Evolutionary conservation across 371 early-diverging fungal species (phyloP).

Genomic region (Conidiobolus incongruus): DNA sequence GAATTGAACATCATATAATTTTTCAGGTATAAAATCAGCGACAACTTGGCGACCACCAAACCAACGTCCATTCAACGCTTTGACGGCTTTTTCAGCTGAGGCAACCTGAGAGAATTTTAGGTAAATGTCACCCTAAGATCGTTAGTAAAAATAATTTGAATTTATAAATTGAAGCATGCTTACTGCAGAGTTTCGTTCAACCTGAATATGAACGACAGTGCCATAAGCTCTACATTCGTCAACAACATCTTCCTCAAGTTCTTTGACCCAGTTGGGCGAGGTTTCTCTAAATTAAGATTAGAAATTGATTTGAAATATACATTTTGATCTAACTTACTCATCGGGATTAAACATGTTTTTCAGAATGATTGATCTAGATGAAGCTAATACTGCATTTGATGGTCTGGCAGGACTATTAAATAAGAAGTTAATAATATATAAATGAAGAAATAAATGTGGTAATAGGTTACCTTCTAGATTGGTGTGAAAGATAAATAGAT

Average conservation of each 20-base stretch:
- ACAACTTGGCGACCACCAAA: constrained; percentile 57
- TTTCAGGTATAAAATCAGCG: constrained; percentile 46
- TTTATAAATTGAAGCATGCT: no score
- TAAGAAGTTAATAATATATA: no score
- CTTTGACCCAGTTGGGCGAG: constrained; percentile 67
- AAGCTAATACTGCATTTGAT: no score
- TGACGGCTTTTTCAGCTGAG: constrained; percentile 39
- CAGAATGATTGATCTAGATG: constrained; percentile 27
- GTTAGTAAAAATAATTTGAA: background rate
- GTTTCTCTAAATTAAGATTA: constrained; percentile 40
- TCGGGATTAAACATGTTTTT: constrained; percentile 87
- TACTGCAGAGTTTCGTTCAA: constrained; percentile 39
- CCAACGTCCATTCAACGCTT: constrained; percentile 46
- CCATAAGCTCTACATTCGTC: constrained; percentile 70
- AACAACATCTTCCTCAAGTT: constrained; percentile 66
- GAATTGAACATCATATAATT: constrained; percentile 39
- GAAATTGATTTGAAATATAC: background rate
- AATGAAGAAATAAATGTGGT: no score
- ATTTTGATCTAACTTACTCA: constrained; percentile 42
- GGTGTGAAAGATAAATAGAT: constrained; percentile 7
- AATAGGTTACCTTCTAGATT: no score
- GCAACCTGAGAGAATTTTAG: constrained; percentile 47
- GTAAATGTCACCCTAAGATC: constrained; percentile 13
- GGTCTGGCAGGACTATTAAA: no score
- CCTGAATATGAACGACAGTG: constrained; percentile 41